Evolutionary conservation across 495 filamentous ascomycete species (phyloP), one percentile per base, ranked within the genome.

Genomic region (Penicillium waksmanii): DNA sequence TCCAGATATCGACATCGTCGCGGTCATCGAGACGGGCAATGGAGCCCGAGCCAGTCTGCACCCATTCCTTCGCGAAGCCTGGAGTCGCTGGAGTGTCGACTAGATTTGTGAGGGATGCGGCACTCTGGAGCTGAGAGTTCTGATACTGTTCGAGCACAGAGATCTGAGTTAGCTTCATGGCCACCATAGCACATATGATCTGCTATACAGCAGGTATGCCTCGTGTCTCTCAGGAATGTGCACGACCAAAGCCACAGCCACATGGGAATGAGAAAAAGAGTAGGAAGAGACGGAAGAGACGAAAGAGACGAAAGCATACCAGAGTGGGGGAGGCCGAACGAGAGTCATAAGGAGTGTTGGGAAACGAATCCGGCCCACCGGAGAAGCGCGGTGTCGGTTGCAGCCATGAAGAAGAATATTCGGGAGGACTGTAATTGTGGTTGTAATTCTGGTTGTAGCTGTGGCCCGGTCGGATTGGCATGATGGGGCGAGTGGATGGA

Each of bases 1-100:
- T 74, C 73, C 76, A 76, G 52, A 64, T 70, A 8, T 79, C 76
- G 17, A 54, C 67, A 55, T 79, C 77, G 51, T 79, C 77, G 10
- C 77, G 76, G 34, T 76, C 70, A 50, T 68, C 64, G 38, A 79
- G 47, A 6, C 70, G 69, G 21, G 71, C 68, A 36, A 79, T 73
- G 1, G 69, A 68, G 17, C 46, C 46, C 31, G 56, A 55, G 17
- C 74, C 71, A 0, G 72, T 65, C 36, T 72, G 55, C 13, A 70
- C 64, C 71, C 69, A 77, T 52, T 76, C 75, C 55, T 72, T 73
- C n/a, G 59, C 50, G 35, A 66, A 67, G 12, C 61, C 53, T 1
- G 69, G 69, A 1, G 70, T 66, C 2, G 65, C 47, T 3, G 70
- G 64, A 1, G 61, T 36, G 47, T 43, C 61, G 18, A 74, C 71